phyloP scores from a whole-genome alignment of 139 green algal species.

The Astrephomene gubernaculifera region DNA sequence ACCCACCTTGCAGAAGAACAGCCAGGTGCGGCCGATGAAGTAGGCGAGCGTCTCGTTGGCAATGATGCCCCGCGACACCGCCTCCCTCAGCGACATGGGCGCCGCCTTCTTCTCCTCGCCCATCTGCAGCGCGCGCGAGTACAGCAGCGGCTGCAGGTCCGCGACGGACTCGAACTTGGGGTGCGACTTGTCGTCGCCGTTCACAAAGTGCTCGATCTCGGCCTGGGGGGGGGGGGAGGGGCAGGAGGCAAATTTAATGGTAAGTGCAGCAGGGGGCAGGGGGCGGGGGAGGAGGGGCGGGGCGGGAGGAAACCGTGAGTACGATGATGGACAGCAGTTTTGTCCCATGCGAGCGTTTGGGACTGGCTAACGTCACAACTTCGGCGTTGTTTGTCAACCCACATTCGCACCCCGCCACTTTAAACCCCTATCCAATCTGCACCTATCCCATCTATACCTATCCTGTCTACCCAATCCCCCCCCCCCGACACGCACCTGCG shows the following conservation, averaged over 20 bases:
- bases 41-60: slow-evolving; percentile 99
- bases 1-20: slow-evolving; percentile 89
- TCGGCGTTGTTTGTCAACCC: too few species aligned
- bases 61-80: slow-evolving; percentile 83
- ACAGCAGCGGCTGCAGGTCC: slow-evolving; percentile 90
- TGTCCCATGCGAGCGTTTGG: too few species aligned
- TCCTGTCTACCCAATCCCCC: too few species aligned
- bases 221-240: slow-evolving; percentile 61
- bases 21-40: slow-evolving; percentile 98
- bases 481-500: slow-evolving; percentile 68
- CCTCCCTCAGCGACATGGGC: slow-evolving; percentile 82
- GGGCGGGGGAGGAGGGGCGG: not conserved
- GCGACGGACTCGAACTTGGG: slow-evolving; percentile 91
- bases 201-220: slow-evolving; percentile 99
- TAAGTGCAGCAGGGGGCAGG: not conserved
- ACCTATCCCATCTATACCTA: not conserved
- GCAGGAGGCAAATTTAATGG: too few species aligned
- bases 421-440: not conserved
- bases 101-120: slow-evolving; percentile 89
- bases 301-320: not conserved
- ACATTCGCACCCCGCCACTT: too few species aligned
- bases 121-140: slow-evolving; percentile 88
- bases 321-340: too few species aligned
- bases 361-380: too few species aligned
- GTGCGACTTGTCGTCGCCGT: slow-evolving; percentile 95